These are phyloP conservation scores for Sugiyamaella floridensis DNA, from an alignment of 805 yeast species.

Conservation along the genomic window DNA sequence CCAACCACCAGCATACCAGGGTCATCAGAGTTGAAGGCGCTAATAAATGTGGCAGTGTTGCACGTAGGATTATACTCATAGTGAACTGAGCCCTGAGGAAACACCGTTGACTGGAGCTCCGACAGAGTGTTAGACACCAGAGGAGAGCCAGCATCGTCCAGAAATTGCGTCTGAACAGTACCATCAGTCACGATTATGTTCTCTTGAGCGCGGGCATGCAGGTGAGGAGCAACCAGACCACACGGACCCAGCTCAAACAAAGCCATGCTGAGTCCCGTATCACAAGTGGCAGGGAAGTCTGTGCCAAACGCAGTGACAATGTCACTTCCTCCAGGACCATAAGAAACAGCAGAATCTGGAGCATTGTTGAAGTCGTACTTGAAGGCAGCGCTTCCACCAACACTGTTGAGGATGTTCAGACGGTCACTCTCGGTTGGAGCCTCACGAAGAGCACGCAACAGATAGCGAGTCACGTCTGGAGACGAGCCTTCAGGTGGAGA, in stretches of 20 bases:
- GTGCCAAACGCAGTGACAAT: conserved; percentile 11
- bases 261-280: conserved; percentile 13
- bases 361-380: conserved; percentile 17
- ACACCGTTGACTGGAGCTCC: conserved; percentile 14
- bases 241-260: conserved; percentile 15
- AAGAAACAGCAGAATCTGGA: conserved; percentile 6
- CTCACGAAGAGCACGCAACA: conserved; percentile 2
- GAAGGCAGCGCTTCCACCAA: conserved; percentile 14
- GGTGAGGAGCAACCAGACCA: conserved; percentile 16
- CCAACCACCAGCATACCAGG: conserved; percentile 17
- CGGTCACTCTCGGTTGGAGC: conserved; percentile 10
- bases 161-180: conserved; percentile 13
- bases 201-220: conserved; percentile 17
- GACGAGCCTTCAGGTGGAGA: neutral
- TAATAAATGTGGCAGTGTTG: conserved; percentile 10
- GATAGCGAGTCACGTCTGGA: neutral
- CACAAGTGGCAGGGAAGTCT: conserved; percentile 17
- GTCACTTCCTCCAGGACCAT: conserved; percentile 7
- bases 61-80: conserved; percentile 20
- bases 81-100: conserved; percentile 20
- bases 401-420: conserved; percentile 4
- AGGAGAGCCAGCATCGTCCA: conserved; percentile 11
- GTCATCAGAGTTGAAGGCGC: conserved; percentile 17
- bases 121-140: conserved; percentile 11
- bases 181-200: conserved; percentile 15